These are phyloP conservation scores for Aspergillus udagawae DNA, from an alignment of 2,329 filamentous ascomycete species.

Conservation along the genomic window DNA sequence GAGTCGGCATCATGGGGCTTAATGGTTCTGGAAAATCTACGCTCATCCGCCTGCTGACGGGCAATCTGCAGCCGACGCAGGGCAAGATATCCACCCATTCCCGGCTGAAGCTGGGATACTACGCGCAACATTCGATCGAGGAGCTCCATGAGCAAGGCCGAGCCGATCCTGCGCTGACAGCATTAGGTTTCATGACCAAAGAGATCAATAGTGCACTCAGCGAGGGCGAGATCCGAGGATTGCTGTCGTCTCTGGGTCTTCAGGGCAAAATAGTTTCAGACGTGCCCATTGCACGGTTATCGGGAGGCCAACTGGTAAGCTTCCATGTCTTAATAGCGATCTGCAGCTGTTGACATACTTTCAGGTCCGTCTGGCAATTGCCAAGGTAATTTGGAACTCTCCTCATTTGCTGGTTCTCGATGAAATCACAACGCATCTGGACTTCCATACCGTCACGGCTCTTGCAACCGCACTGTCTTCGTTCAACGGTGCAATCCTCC, in stretches of 20 bases:
- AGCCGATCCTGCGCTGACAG: conserved; percentile 55
- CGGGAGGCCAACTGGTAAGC: conserved; percentile 71
- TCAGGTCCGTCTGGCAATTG: conserved; percentile 59
- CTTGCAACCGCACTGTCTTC: conserved; percentile 61
- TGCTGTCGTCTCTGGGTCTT: conserved; percentile 67
- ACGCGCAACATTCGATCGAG: conserved; percentile 76
- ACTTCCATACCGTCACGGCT: conserved; percentile 74
- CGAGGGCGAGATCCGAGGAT: conserved; percentile 64
- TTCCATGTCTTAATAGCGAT: conserved; percentile 16
- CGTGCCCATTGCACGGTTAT: conserved; percentile 67
- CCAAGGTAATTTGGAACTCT: conserved; percentile 62
- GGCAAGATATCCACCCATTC: conserved; percentile 65
- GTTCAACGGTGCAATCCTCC: conserved; percentile 70
- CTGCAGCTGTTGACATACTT: background rate
- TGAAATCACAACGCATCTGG: conserved; percentile 80
- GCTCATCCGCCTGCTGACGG: conserved; percentile 67
- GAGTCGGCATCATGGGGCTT: conserved; percentile 70
- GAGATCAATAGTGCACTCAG: conserved; percentile 51
- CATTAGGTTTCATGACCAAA: conserved; percentile 58
- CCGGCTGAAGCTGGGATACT: conserved; percentile 67
- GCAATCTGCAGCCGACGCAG: conserved; percentile 53
- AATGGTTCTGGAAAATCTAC: conserved; percentile 84
- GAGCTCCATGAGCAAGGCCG: conserved; percentile 56
- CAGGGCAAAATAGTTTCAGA: conserved; percentile 68
- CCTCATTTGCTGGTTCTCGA: conserved; percentile 74